phyloP scores from a whole-genome alignment of 441 rosid species.

The Brassica balearica region DNA sequence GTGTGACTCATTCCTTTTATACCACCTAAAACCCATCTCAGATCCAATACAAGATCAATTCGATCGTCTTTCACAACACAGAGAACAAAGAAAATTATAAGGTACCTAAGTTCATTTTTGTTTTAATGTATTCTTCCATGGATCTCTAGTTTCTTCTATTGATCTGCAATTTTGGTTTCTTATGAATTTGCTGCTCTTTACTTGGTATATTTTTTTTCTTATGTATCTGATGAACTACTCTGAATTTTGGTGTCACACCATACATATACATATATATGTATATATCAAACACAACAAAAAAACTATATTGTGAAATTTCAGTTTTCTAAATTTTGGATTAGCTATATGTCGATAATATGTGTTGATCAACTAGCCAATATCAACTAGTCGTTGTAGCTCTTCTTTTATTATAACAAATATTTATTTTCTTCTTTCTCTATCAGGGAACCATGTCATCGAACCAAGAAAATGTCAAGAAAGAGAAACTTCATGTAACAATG shows the following conservation, averaged over 20 bases:
- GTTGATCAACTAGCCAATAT: neutral
- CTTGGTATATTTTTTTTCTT: constrained; percentile 9
- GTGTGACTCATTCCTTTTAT: constrained; percentile 24
- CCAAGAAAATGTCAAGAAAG: constrained; percentile 53
- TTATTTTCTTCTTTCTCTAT: neutral
- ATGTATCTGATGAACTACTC: neutral
- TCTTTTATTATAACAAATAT: neutral
- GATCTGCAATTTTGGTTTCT: neutral
- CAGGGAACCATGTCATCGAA: constrained; percentile 41
- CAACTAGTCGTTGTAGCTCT: constrained; percentile 14
- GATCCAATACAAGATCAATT: constrained; percentile 18
- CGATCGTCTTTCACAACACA: constrained; percentile 11
- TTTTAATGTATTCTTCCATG: neutral
- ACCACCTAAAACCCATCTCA: constrained; percentile 19
- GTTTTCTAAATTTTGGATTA: neutral
- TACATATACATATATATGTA: neutral
- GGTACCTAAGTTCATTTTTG: constrained; percentile 2
- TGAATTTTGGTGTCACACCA: constrained; percentile 13
- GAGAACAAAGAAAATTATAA: neutral
- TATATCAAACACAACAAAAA: neutral
- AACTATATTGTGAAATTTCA: neutral
- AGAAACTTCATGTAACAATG: constrained; percentile 54
- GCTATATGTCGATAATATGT: neutral
- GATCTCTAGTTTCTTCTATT: constrained; percentile 1
- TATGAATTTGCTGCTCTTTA: constrained; percentile 8